A percentile compares a stretch with the other conserved stretches of the same genome.
phyloP scores from a whole-genome alignment of 768 basidiomycete genomes.

The Crassisporium funariophilum region DNA sequence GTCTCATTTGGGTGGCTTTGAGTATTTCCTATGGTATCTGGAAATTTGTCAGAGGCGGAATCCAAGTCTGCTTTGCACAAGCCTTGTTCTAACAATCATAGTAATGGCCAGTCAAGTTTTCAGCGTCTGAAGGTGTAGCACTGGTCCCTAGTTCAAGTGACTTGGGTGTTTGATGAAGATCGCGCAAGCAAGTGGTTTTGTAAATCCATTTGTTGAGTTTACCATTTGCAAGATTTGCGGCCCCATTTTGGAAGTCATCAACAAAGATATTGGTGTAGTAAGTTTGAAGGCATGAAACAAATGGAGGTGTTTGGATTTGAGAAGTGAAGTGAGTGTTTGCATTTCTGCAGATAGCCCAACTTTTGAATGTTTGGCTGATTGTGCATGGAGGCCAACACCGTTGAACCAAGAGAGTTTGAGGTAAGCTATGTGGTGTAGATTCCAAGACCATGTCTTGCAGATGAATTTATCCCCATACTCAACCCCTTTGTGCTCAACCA shows the following conservation, averaged over 20 bases:
- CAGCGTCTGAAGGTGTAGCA: not conserved
- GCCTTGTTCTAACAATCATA: too few relatives aligned
- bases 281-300: constrained; percentile 1
- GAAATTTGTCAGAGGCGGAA: too few relatives aligned
- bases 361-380: constrained; percentile 22
- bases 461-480: constrained; percentile 31
- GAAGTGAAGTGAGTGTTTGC: not conserved
- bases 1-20: too few relatives aligned
- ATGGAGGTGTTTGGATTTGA: constrained; percentile 3
- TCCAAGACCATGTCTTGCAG: constrained; percentile 28
- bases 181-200: constrained; percentile 7
- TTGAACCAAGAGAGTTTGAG: constrained; percentile 30
- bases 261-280: not conserved
- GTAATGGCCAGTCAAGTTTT: too few relatives aligned
- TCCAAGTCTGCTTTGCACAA: too few relatives aligned
- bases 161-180: not conserved
- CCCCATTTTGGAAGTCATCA: constrained; percentile 9
- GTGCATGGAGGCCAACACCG: constrained; percentile 12
- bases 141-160: not conserved
- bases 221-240: not conserved
- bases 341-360: constrained; percentile 14
- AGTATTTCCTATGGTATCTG: too few relatives aligned
- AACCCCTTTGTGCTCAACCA: constrained; percentile 27
- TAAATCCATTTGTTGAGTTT: constrained; percentile 12
- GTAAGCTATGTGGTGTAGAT: constrained; percentile 31